Base-by-base conservation (phyloP, 768 basidiomycete species). In the Mrakia frigida region DNA sequence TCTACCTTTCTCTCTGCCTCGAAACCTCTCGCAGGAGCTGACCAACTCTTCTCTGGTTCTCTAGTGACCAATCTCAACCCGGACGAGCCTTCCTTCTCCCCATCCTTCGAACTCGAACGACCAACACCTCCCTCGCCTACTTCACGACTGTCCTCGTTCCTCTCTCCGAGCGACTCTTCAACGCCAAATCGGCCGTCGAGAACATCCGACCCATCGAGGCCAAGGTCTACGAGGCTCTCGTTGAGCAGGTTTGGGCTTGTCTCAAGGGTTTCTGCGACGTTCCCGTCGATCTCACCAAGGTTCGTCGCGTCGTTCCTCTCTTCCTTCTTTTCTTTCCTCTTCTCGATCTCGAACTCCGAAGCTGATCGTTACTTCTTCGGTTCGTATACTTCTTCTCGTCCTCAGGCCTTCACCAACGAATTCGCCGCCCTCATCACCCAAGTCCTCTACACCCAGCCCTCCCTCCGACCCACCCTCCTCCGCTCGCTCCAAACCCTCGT, bases 171-270 rank as follows among this genome's bases (percentile, higher is more conserved):
- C 87, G 89, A 25, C 90, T 98, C 87, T 99, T 98, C 81, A 88
- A 93, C 81, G 84, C 92, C 52, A 92, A 95, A 81, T 89, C 91
- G 77, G 89, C 87, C 23, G 91, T 93, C 0, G 92, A 92, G 79
- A 85, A 86, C 10, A 90, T 79, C 0, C 83, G 77, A 79, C 75
- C 74, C 6, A 73, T 76, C 39, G 94, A 98, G 83, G 92, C 91
- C 21, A 99, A 98, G 84, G 90, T 98, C 52, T 99, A 94, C 93
- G 91, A 89, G 79, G 94, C 96, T 16, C 87, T 98, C 63, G 89
- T 98, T 33, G 90, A 90, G 14, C 97, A 99, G 83, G 89, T 96
- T 28, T 99, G 97, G 97, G 86, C 89, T 35, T 92, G 95, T 35
- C 87, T 98, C 56, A 89, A 89, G 9, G 94, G 94, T 1, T 99